Conservation (phyloP, 176 grass and related monocot genomes). For the Hyparrhenia diplandra region DNA sequence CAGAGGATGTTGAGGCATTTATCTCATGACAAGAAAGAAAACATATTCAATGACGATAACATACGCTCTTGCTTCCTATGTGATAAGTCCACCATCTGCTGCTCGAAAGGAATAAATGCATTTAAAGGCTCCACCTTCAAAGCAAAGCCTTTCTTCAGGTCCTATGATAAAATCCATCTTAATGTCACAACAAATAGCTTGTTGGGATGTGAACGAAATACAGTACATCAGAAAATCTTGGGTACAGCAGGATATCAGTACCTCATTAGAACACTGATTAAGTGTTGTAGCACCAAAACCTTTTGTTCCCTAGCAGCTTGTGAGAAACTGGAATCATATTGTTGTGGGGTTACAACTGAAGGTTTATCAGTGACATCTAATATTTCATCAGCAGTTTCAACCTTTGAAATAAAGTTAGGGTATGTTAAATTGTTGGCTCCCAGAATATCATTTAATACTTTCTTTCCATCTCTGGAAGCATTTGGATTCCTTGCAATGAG, state of each 20-base stretch:
- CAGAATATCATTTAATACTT: neutral
- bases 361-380: slow-evolving; percentile 11
- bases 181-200: neutral
- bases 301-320: slow-evolving; percentile 10
- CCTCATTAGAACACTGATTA: slow-evolving; percentile 20
- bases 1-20: neutral
- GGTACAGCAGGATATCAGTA: slow-evolving; percentile 12
- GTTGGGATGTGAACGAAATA: neutral
- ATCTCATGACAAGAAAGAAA: neutral
- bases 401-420: slow-evolving; percentile 36
- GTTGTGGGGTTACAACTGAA: neutral
- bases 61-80: slow-evolving; percentile 31
- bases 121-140: slow-evolving; percentile 44
- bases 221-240: neutral
- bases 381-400: slow-evolving; percentile 16
- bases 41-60: slow-evolving; percentile 18
- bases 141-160: slow-evolving; percentile 39
- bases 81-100: slow-evolving; percentile 35
- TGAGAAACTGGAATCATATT: slow-evolving; percentile 9
- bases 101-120: slow-evolving; percentile 32
- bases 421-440: slow-evolving; percentile 26
- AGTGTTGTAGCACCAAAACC: slow-evolving; percentile 3
- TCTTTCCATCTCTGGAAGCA: slow-evolving; percentile 18
- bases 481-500: slow-evolving; percentile 2
- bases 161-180: slow-evolving; percentile 25